These are phyloP conservation scores for Plasmodium gaboni DNA, from an alignment of 169 alveolate species.

Conservation along the genomic window DNA sequence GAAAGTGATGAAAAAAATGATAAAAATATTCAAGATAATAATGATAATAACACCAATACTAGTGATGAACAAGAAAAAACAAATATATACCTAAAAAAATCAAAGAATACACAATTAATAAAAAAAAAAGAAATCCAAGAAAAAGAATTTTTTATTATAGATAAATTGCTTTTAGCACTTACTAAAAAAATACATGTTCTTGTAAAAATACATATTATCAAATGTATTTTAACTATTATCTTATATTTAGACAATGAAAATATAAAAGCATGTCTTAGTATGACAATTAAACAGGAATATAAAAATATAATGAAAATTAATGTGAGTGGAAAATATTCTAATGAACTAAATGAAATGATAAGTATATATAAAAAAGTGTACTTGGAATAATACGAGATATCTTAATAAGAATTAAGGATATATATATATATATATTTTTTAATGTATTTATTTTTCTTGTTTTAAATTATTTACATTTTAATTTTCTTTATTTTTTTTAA, in stretches of 20 bases:
- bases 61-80: background rate
- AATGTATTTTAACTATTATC: conserved; percentile 34
- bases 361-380: conserved; percentile 42
- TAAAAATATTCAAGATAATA: background rate
- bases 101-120: background rate
- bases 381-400: background rate
- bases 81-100: background rate
- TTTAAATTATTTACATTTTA: too few species aligned
- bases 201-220: conserved; percentile 39
- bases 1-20: background rate
- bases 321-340: conserved; percentile 3
- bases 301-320: conserved; percentile 14
- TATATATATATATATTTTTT: too few species aligned
- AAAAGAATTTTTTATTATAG: conserved; percentile 53
- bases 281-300: conserved; percentile 19
- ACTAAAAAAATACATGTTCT: conserved; percentile 17
- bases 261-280: conserved; percentile 10
- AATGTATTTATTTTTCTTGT: too few species aligned
- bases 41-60: background rate
- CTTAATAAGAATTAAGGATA: background rate
- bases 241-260: conserved; percentile 23
- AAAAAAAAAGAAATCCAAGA: conserved; percentile 1
- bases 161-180: conserved; percentile 44
- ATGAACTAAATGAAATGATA: conserved; percentile 22
- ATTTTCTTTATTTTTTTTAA: too few species aligned